Percentiles rank a stretch among this genome's conserved stretches.
phyloP scores from a whole-genome alignment of 176 grass and related monocot genomes.

The Triticum turgidum region DNA sequence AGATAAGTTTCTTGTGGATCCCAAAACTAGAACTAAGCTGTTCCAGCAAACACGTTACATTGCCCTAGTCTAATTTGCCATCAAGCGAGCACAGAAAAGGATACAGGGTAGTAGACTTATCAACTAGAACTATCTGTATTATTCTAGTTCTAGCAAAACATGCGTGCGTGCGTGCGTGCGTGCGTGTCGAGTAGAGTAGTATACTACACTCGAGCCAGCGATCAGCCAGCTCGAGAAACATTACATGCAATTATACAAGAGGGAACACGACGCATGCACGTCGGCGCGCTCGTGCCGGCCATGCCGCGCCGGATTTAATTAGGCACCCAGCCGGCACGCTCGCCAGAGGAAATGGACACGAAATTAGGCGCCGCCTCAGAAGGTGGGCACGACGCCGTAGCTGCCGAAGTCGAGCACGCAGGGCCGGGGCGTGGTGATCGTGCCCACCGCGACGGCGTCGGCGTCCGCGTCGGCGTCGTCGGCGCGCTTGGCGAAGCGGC shows the following conservation, averaged over 20 bases:
- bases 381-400: constrained; percentile 69
- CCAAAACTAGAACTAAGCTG: constrained; percentile 24
- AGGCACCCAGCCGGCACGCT: neutral
- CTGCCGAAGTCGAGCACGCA: constrained; percentile 54
- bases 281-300: neutral
- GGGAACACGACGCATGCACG: neutral
- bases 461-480: constrained; percentile 34
- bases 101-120: neutral
- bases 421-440: neutral
- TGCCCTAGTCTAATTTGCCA: neutral
- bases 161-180: constrained; percentile 20
- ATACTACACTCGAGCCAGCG: neutral
- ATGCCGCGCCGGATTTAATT: neutral
- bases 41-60: constrained; percentile 44
- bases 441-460: neutral
- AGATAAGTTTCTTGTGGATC: neutral
- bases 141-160: constrained; percentile 35
- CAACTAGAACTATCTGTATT: constrained; percentile 14
- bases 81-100: neutral
- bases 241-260: constrained; percentile 8
- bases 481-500: constrained; percentile 75
- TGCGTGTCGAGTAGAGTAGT: neutral
- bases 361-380: constrained; percentile 21
- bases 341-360: neutral
- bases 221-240: constrained; percentile 19